Base-by-base conservation (phyloP, 1,284 basidiomycete species). In the Abortiporus biennis region DNA sequence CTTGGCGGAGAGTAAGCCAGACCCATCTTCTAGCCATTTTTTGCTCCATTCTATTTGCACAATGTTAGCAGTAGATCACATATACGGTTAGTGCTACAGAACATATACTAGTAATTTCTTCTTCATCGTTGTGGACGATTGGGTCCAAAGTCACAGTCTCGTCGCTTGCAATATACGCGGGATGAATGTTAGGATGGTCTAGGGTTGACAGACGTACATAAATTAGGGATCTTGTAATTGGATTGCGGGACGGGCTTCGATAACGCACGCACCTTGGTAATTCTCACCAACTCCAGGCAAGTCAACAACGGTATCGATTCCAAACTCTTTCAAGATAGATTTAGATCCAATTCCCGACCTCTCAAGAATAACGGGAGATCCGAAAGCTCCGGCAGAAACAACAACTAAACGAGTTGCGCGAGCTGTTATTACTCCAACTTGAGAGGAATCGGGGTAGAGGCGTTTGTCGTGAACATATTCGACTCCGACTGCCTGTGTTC, bases 371-470 rank as follows among this genome's bases (percentile, higher is more conserved):
- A 17, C 9, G 8, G 33, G 33, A 16, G 33, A 35, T 11, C 33
- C 33, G 12, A 35, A 19, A 8, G 33, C 33, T 13, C 33, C 33
- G 11, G 33, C 33, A 12, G 33, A 35, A 8, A 35, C 33, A 9
- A 35, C 33, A 8, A 35, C 33, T 35, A 13, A 19, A 11, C 16
- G 33, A 12, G 33, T 11, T 8, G 33, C 33, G 33, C 33, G 33
- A 19, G 17, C 33, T 13, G 16, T 17, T 11, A 35, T 13, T 8
- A 35, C 33, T 9, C 17, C 4, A 4, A 13, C 6, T 9, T 27
- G 30, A 30, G 52, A 36, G 15, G 46, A 50, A 16, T 49, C 56
- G 2, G 55, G 56, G 34, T 44, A 19, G 4, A 44, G 6, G 8
- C 37, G 22, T 11, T 40, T 36, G 38, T 40, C 40, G 17, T 34